These are phyloP conservation scores for Leptomonas seymouri DNA, from an alignment of 208 protist species.

Conservation along the genomic window DNA sequence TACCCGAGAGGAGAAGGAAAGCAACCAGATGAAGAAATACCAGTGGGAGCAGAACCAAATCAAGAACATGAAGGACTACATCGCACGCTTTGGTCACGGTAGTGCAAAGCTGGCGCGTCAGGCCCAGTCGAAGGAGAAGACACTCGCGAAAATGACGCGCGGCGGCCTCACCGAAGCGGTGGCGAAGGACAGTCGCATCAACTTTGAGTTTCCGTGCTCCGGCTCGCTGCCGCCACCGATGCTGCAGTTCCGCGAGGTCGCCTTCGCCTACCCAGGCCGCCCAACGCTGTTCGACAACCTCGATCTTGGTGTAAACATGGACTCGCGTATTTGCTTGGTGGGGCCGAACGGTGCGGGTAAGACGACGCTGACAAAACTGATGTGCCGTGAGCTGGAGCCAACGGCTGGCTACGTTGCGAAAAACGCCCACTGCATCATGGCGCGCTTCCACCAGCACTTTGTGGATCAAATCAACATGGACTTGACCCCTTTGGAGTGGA, in stretches of 20 bases:
- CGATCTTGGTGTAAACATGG: slow-evolving; percentile 95
- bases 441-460: slow-evolving; percentile 97
- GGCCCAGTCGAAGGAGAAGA: slow-evolving; percentile 96
- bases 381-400: slow-evolving; percentile 93
- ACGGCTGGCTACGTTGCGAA: slow-evolving; percentile 90
- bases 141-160: slow-evolving; percentile 93
- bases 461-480: slow-evolving; percentile 95
- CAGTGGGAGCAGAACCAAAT: slow-evolving; percentile 97
- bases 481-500: slow-evolving; percentile 95
- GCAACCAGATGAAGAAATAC: slow-evolving; percentile 97
- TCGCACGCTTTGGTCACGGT: slow-evolving; percentile 95
- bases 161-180: slow-evolving; percentile 95
- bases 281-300: slow-evolving; percentile 89
- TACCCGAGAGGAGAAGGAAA: slow-evolving; percentile 92
- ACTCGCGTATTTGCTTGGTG: slow-evolving; percentile 95
- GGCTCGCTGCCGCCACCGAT: slow-evolving; percentile 91
- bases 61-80: slow-evolving; percentile 97
- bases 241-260: slow-evolving; percentile 94
- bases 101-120: slow-evolving; percentile 95
- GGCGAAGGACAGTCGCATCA: slow-evolving; percentile 72
- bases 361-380: slow-evolving; percentile 96
- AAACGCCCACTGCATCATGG: slow-evolving; percentile 94
- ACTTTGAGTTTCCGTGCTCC: slow-evolving; percentile 87
- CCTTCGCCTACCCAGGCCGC: slow-evolving; percentile 91
- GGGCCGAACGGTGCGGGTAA: slow-evolving; percentile 98